These are phyloP conservation scores for Penicillium griseofulvum DNA, from an alignment of 2,329 filamentous ascomycete genomes.

Conservation along the genomic window DNA sequence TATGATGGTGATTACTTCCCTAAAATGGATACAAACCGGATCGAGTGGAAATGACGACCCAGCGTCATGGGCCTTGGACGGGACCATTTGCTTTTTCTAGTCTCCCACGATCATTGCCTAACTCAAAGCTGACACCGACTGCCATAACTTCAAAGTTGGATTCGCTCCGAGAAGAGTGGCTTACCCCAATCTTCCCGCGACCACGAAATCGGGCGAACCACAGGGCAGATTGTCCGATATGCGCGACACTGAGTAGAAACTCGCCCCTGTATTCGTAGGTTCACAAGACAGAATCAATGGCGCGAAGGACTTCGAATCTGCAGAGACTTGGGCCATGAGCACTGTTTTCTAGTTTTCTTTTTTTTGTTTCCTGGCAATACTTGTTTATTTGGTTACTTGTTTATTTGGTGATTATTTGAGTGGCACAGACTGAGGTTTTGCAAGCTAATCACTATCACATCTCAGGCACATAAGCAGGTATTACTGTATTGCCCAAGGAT, in stretches of 20 bases:
- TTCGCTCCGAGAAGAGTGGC: background rate
- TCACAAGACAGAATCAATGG: slow-evolving; percentile 4
- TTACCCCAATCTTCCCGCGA: background rate
- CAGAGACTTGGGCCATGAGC: slow-evolving; percentile 12
- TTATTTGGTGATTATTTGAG: slow-evolving; percentile 3
- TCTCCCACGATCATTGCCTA: slow-evolving; percentile 4
- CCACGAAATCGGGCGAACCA: background rate
- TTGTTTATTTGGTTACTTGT: background rate
- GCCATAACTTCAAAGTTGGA: background rate
- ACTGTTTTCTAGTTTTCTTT: background rate
- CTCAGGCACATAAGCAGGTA: background rate
- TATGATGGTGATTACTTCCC: no score
- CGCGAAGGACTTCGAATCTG: slow-evolving; percentile 3
- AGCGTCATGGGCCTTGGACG: background rate
- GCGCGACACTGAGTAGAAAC: slow-evolving; percentile 10
- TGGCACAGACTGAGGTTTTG: background rate
- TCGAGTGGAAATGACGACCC: background rate
- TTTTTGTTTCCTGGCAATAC: background rate
- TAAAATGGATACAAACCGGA: background rate
- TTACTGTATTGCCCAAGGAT: background rate
- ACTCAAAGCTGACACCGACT: background rate
- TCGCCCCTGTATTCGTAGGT: background rate
- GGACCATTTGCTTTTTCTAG: slow-evolving; percentile 10
- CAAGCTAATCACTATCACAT: slow-evolving; percentile 9
- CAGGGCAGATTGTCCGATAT: background rate